These are phyloP conservation scores for Agaricus blazei DNA, from an alignment of 768 basidiomycete genomes.

Conservation along the genomic window DNA sequence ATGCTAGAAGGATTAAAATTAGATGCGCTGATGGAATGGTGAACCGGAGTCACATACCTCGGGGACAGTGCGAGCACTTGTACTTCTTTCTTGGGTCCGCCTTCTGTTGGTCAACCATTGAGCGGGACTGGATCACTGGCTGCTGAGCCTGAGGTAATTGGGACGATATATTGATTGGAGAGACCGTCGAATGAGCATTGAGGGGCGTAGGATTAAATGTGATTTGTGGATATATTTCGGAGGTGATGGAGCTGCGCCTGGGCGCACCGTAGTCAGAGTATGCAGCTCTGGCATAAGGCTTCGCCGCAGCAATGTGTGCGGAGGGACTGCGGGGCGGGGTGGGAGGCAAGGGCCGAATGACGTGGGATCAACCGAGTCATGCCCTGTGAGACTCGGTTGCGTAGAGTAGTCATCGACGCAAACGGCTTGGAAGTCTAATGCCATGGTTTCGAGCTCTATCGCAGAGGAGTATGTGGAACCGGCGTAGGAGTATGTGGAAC, in stretches of 20 bases:
- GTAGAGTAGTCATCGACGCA: conserved; percentile 52
- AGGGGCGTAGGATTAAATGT: conserved; percentile 36
- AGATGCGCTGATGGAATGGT: conserved; percentile 10
- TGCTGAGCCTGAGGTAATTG: conserved; percentile 36
- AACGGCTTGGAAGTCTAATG: conserved; percentile 69
- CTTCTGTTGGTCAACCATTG: conserved; percentile 44
- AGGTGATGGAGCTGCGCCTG: conserved; percentile 42
- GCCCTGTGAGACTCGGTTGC: conserved; percentile 30
- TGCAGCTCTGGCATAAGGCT: conserved; percentile 42
- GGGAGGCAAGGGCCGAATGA: conserved; percentile 53
- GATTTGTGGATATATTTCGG: conserved; percentile 43
- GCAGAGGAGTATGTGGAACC: conserved; percentile 38
- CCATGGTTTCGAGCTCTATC: conserved; percentile 55
- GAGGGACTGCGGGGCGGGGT: conserved; percentile 53
- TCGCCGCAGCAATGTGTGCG: conserved; percentile 27
- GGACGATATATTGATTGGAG: conserved; percentile 50
- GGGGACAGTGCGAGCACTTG: conserved; percentile 67
- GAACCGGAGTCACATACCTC: conserved; percentile 42
- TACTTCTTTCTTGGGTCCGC: conserved; percentile 75
- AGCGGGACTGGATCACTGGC: conserved; percentile 28
- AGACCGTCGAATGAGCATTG: conserved; percentile 42
- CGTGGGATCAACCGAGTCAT: conserved; percentile 47
- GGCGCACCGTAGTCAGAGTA: conserved; percentile 62
- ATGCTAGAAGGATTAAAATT: conserved; percentile 43
- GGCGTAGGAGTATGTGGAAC: conserved; percentile 20